Evolutionary conservation across 176 grass and related monocot species (phyloP), one percentile per base, ranked within the genome.

Genomic region (Cenchrus fungigraminus): DNA sequence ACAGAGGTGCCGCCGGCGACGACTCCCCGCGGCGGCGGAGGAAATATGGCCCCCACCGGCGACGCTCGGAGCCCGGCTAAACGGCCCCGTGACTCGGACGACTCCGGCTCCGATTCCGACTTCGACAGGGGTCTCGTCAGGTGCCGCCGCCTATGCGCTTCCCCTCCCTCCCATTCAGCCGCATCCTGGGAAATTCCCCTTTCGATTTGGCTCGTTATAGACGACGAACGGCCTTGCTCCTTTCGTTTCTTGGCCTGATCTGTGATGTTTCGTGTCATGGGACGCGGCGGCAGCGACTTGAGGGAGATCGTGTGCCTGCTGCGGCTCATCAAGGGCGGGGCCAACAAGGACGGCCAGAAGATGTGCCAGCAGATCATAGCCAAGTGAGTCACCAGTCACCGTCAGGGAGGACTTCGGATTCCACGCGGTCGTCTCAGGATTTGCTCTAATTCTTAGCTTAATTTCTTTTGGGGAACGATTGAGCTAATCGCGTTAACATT

Each of bases 311-410:
- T 86, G 31, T 47, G 81, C 75, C 78, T 92, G 32, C 72, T 97
- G 51, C 89, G 88, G 74, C 85, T 85, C 74, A 93, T 97, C 87
- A 97, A 86, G 89, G 84, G 88, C 59, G 90, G 81, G 70, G 74
- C 78, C 66, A 85, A 90, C 65, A 81, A 76, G 83, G 89, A 91
- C 0, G 87, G 78, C 54, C 87, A 91, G 81, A 93, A 91, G 87
- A 91, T 89, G 84, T 93, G 83, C 53, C 68, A 87, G 87, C 77
- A 88, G 71, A 68, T 88, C 53, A 73, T 93, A 53, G 37, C 86
- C 66, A 97, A 84, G 91, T 90, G 85, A 84, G 78, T 20, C 37
- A 5, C 1, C 12, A 84, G 78, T 20, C 37, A 5, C 1, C 8
- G 22, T 6, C 25, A 4, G 17, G 2, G 19, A 31, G 44, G 43